Percentiles rank a stretch among this genome's conserved stretches.
phyloP scores from a whole-genome alignment of 164 flowering plant species.

The Saururus chinensis region DNA sequence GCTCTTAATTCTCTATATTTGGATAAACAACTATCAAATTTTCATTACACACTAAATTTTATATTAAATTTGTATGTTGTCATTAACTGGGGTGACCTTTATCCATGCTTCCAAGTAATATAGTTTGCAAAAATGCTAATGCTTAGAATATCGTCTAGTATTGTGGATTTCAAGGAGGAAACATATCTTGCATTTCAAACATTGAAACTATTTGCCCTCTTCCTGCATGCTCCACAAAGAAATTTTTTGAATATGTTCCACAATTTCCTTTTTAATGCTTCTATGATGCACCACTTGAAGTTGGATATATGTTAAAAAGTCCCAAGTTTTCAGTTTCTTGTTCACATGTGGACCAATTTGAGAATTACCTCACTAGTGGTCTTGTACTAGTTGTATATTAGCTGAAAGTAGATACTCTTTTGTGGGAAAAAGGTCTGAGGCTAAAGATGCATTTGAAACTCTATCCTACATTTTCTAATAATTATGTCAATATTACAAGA shows the following conservation, averaged over 20 bases:
- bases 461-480: conserved; percentile 36
- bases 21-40: no score
- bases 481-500: background rate
- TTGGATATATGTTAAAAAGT: conserved; percentile 82
- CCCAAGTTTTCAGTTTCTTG: conserved; percentile 59
- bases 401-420: conserved; percentile 28
- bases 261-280: conserved; percentile 36
- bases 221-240: conserved; percentile 35
- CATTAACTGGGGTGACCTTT: background rate
- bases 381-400: conserved; percentile 42
- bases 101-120: conserved; percentile 70
- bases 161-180: conserved; percentile 26
- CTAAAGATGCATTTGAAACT: conserved; percentile 54
- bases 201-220: conserved; percentile 18
- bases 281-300: conserved; percentile 63
- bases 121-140: conserved; percentile 38
- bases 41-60: no score
- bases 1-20: no score
- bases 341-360: conserved; percentile 35
- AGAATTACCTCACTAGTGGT: conserved; percentile 37
- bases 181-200: conserved; percentile 4
- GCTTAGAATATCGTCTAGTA: conserved; percentile 27
- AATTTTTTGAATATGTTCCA: conserved; percentile 38
- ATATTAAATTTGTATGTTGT: no score
- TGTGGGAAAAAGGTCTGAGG: conserved; percentile 67